Percentiles rank a stretch among this genome's conserved stretches.
Conservation (phyloP, 805 yeast species). For the Lipomyces orientalis region DNA sequence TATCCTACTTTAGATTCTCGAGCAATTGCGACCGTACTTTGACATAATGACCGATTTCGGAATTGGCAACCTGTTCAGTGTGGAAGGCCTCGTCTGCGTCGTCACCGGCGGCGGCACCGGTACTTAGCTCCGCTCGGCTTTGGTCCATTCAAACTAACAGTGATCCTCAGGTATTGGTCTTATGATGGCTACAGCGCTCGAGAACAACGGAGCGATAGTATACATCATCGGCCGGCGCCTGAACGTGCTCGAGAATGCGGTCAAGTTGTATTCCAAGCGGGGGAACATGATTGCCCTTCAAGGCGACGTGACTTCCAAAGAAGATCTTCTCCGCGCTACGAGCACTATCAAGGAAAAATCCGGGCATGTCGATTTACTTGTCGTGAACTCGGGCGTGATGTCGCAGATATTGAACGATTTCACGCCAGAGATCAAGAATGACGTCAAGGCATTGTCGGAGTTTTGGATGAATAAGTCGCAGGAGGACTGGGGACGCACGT, state of each 20-base stretch:
- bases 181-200: slow-evolving; percentile 37
- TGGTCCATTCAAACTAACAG: not conserved
- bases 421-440: slow-evolving; percentile 24
- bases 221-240: slow-evolving; percentile 39
- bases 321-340: slow-evolving; percentile 25
- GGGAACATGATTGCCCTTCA: slow-evolving; percentile 34
- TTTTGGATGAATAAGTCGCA: slow-evolving; percentile 26
- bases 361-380: slow-evolving; percentile 33
- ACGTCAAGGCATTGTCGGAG: slow-evolving; percentile 24
- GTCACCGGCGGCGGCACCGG: slow-evolving; percentile 79
- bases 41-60: slow-evolving; percentile 29
- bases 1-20: not conserved
- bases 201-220: slow-evolving; percentile 39
- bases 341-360: slow-evolving; percentile 31
- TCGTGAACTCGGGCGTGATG: slow-evolving; percentile 37
- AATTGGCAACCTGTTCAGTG: slow-evolving; percentile 57
- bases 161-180: slow-evolving; percentile 32
- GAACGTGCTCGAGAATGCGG: slow-evolving; percentile 33
- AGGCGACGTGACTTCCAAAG: slow-evolving; percentile 36
- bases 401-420: slow-evolving; percentile 13
- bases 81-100: slow-evolving; percentile 72
- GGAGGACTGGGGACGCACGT: slow-evolving; percentile 36
- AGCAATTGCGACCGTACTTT: not conserved
- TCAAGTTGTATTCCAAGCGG: slow-evolving; percentile 28
- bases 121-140: slow-evolving; percentile 4